A percentile compares a stretch with the other conserved stretches of the same genome.
phyloP scores from a whole-genome alignment of 1,284 basidiomycete genomes.

The Leccinum angustisporum region DNA sequence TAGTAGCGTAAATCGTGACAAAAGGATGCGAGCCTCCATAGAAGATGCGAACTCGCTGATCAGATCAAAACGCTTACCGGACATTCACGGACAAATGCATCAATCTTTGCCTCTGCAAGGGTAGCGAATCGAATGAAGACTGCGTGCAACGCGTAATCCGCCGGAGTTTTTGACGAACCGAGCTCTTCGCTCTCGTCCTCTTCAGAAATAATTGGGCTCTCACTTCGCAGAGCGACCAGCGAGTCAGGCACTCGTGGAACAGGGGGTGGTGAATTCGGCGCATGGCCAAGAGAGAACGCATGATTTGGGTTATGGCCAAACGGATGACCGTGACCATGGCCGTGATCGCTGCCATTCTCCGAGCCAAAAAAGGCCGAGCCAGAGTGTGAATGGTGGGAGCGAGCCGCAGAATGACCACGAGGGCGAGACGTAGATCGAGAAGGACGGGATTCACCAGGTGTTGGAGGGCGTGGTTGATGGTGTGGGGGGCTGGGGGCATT shows the following conservation, averaged over 20 bases:
- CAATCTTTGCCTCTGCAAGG: constrained; percentile 75
- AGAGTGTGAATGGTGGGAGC: constrained; percentile 72
- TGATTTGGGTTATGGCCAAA: constrained; percentile 33
- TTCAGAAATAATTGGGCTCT: constrained; percentile 52
- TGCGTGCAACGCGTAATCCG: constrained; percentile 84
- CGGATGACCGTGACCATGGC: constrained; percentile 34
- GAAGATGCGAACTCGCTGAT: not conserved
- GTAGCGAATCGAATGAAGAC: constrained; percentile 84
- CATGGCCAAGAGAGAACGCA: constrained; percentile 25
- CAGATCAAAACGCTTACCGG: constrained; percentile 48
- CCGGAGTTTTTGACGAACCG: constrained; percentile 74
- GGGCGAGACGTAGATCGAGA: constrained; percentile 43
- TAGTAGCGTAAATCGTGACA: constrained; percentile 1
- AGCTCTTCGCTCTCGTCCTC: constrained; percentile 63
- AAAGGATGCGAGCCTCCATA: not conserved
- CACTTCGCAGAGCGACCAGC: constrained; percentile 48
- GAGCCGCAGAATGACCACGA: constrained; percentile 50
- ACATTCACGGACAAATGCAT: constrained; percentile 65
- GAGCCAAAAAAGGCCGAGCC: constrained; percentile 70
- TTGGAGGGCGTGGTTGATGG: constrained; percentile 52
- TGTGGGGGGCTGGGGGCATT: constrained; percentile 41
- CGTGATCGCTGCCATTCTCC: constrained; percentile 68
- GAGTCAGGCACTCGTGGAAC: constrained; percentile 70
- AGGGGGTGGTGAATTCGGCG: constrained; percentile 65
- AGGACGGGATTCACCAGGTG: constrained; percentile 52